Base-by-base conservation (phyloP, 495 filamentous ascomycete genomes). In the Astrocystis sublimbata region DNA sequence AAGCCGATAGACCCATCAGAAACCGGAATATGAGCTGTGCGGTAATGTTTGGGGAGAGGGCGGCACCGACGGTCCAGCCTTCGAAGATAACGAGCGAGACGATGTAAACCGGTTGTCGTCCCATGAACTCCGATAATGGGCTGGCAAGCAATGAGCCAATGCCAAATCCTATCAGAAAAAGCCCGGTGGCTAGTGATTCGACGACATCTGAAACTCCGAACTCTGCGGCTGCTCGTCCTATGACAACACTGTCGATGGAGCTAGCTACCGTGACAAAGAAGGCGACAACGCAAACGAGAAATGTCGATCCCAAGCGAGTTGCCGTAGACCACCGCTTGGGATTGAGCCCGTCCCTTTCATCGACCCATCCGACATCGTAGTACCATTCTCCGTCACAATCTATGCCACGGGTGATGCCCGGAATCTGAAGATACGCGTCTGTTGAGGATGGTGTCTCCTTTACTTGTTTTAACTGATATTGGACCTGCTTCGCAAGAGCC, bases 1-100 rank as follows among this genome's bases (percentile, higher is more conserved):
- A 85, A 3, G 89, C 90, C 21, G 88, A 83, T 19, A 93, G 74
- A 1, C 92, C 92, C 50, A 85, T 83, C 53, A 93, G 76, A 65
- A 93, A 92, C 1, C 91, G 83, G 45, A 82, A 78, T n/a, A 89
- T 74, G 24, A 92, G 75, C 79, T 92, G 81, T 0, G 89, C 88
- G 46, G 78, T 70, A 26, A 91, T 85, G 61, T 90, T 91, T 8
- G 81, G 76, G 6, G 92, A 88, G 7, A 94, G 79, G 1, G 88
- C 89, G 58, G 88, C 88, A 1, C 90, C 91, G 42, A 96, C 82
- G 12, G 91, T 76, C 79, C 87, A 88, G 45, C 91, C 78, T 60
- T 88, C 71, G 70, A 92, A 96, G 13, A 89, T 75, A 0, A 78
- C 69, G 66, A 92, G 88, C 0, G 89, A 90, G 5, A 73, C 65